A percentile compares a stretch with the other conserved stretches of the same genome.
Evolutionary conservation across 305 asterid species (phyloP).

Genomic region (Lippia alba): DNA sequence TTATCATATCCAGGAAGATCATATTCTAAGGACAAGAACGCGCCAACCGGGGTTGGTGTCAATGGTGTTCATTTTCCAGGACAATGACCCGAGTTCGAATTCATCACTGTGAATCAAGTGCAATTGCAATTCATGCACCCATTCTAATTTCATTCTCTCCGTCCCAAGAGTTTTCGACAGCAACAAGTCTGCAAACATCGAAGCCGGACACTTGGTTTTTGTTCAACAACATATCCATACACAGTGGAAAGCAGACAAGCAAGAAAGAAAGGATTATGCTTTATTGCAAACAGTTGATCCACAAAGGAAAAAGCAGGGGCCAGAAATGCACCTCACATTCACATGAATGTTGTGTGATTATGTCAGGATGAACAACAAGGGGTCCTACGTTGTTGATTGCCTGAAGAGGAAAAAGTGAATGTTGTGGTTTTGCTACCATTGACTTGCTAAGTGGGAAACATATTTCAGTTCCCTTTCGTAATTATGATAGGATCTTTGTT

Average conservation of each 20-base stretch:
- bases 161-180: no score
- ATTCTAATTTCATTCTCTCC: no score
- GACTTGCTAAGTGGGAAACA: conserved; percentile 44
- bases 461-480: conserved; percentile 16
- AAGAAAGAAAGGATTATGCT: background rate
- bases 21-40: no score
- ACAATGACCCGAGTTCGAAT: no score
- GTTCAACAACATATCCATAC: no score
- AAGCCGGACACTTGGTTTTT: no score
- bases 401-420: conserved; percentile 17
- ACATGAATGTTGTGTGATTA: background rate
- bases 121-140: no score
- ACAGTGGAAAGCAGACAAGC: background rate
- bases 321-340: conserved; percentile 15
- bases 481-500: conserved; percentile 43
- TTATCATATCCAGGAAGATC: no score
- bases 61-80: no score
- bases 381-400: conserved; percentile 23
- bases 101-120: no score
- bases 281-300: conserved; percentile 9
- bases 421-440: conserved; percentile 40
- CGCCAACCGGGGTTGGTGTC: no score
- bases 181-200: no score
- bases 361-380: background rate
- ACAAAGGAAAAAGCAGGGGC: conserved; percentile 21